Conservation (phyloP, 2,329 filamentous ascomycete genomes). For the Epichloe amarillans region DNA sequence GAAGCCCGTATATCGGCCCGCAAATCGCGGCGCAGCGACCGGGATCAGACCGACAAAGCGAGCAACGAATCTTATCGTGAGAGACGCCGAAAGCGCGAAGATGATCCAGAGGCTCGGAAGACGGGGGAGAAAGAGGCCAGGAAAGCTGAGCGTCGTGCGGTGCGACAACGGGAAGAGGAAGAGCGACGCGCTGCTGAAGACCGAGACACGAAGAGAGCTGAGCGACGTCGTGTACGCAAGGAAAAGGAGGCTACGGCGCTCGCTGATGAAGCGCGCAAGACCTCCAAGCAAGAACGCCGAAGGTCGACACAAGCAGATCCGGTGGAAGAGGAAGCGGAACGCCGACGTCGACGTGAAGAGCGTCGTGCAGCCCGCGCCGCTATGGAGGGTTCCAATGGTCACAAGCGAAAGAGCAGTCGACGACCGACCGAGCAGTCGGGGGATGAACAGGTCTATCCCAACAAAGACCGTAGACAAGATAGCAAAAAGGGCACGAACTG, state of each 20-base stretch:
- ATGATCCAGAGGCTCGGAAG: constrained; percentile 37
- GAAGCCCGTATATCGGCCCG: constrained; percentile 52
- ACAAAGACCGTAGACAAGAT: constrained; percentile 23
- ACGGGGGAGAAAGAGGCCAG: constrained; percentile 47
- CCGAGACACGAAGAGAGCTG: constrained; percentile 33
- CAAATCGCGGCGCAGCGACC: constrained; percentile 42
- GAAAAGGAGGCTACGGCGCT: constrained; percentile 33
- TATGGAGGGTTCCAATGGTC: constrained; percentile 25
- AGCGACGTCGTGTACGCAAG: constrained; percentile 35
- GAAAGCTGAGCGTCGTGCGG: constrained; percentile 38
- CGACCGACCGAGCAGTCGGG: constrained; percentile 27
- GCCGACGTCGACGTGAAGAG: constrained; percentile 39
- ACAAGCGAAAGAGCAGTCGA: constrained; percentile 23
- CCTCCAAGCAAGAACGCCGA: constrained; percentile 36
- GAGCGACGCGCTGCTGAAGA: constrained; percentile 37
- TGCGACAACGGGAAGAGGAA: constrained; percentile 33
- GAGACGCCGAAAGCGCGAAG: constrained; percentile 40
- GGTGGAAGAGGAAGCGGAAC: constrained; percentile 37
- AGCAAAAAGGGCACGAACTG: constrained; percentile 29
- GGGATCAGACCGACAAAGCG: constrained; percentile 24
- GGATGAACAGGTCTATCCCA: constrained; percentile 31
- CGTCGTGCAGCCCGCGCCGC: constrained; percentile 30
- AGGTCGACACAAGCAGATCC: constrained; percentile 29
- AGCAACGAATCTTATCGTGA: constrained; percentile 43
- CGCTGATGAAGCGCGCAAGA: constrained; percentile 30